Base-by-base conservation (phyloP, 2,329 filamentous ascomycete species). In the Diplodia seriata region DNA sequence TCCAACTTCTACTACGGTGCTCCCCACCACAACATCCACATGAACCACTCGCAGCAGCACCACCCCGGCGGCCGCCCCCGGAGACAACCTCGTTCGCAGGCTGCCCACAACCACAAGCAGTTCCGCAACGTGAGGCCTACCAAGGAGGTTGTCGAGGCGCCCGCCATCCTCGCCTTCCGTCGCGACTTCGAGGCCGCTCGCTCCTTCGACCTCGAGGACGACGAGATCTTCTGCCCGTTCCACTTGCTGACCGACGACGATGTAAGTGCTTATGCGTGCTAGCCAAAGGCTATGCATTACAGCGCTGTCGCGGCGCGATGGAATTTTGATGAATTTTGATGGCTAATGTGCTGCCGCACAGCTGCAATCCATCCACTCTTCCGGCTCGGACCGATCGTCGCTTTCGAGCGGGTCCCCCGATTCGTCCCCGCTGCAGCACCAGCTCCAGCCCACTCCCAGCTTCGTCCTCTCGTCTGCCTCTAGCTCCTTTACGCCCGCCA, bases 181-280 rank as follows among this genome's bases (percentile, higher is more conserved):
- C 88, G 88, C 73, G 90, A 93, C 76, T 97, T 97, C 74, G 94
- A 98, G 82, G 91, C 93, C 71, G 93, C 92, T 69, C 89, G 93
- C 69, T 97, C 94, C 11, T 98, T 98, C 76, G 94, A 98, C 74
- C 86, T 98, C 70, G 94, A 97, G 76, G 94, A 98, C 78, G 94
- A 98, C 79, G 86, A 97, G 82, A 91, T 97, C 80, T 98, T 98
- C 81, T 97, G 94, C 82, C 94, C 94, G 1, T 84, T 84, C 71
- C 89, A 90, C 78, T 87, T 98, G 73, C 85, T 98, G 83, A 97
- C 93, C 43, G 94, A 97, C 82, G 93, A 87, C 81, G 93, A 97
- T 88, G 93, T 97, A 89, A 77, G 83, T 77, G 47, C 31, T 62
- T 3, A 63, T 53, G 36, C 29, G 59, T 51, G 31, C 29, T 12